These are phyloP conservation scores for Pseudoscleropodium purum DNA, from an alignment of 225 moss, liverwort and hornwort species.

Conservation along the genomic window DNA sequence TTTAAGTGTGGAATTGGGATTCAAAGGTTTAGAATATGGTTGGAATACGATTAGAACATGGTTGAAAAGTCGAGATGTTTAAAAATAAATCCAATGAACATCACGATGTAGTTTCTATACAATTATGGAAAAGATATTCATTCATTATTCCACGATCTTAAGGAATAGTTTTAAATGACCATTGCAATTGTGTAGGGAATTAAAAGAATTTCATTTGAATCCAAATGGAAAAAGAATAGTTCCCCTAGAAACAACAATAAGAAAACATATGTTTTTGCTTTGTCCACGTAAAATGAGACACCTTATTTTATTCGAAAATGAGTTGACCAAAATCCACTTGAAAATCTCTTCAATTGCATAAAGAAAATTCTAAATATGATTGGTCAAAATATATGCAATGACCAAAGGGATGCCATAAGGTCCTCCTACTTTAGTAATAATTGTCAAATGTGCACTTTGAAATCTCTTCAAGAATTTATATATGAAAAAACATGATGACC, in stretches of 20 bases:
- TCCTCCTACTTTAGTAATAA: accelerated
- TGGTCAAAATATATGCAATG: neutral
- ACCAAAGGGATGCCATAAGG: accelerated
- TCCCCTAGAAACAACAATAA: neutral
- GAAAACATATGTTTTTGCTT: neutral
- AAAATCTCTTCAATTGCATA: neutral
- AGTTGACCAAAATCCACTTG: neutral
- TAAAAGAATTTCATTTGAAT: neutral
- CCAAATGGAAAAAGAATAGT: too few species aligned
- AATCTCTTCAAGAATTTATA: neutral
- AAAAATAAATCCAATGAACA: too few species aligned
- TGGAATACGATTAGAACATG: neutral
- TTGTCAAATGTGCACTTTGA: accelerated
- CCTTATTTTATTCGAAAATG: neutral
- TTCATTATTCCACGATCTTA: too few species aligned
- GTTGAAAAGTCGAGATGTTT: neutral
- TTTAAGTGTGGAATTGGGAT: too few species aligned
- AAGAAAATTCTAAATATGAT: neutral
- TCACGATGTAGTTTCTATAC: accelerated
- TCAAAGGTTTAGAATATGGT: accelerated
- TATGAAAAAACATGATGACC: neutral
- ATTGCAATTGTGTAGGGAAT: neutral
- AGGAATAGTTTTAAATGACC: accelerated
- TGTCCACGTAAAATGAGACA: too few species aligned
- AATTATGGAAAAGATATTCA: too few species aligned